Conservation (phyloP, 78 protist genomes). For the Dictyostelium firmibasis region DNA sequence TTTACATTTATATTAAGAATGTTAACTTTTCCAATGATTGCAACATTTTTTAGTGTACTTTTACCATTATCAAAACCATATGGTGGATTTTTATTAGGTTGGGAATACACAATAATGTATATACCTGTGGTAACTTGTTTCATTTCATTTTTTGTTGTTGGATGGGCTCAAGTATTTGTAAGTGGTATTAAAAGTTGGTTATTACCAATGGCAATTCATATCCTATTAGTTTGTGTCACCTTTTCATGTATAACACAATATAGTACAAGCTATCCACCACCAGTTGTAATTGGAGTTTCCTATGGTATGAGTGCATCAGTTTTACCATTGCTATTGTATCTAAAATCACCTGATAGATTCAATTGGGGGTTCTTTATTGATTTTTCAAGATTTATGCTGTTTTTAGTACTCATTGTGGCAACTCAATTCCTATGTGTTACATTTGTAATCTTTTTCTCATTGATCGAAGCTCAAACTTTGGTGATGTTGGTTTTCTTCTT, state of each 20-base stretch:
- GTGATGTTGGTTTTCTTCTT: conserved; percentile 7
- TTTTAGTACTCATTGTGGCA: background rate
- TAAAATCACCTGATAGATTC: conserved; percentile 20
- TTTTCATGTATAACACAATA: conserved; percentile 36
- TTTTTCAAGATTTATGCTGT: background rate
- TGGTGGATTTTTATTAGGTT: conserved; percentile 28
- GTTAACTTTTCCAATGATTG: conserved; percentile 25
- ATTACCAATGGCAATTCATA: conserved; percentile 4
- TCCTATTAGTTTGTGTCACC: background rate
- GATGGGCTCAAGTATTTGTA: conserved; percentile 28
- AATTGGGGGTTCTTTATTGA: background rate
- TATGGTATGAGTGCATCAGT: background rate
- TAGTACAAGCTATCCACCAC: background rate
- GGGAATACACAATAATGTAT: conserved; percentile 31
- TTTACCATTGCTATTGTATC: background rate
- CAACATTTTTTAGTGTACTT: background rate
- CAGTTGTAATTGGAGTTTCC: background rate
- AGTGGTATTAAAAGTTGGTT: background rate
- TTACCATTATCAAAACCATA: conserved; percentile 9
- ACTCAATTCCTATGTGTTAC: background rate
- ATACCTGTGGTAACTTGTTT: conserved; percentile 29
- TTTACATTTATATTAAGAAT: background rate
- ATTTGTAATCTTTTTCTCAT: conserved; percentile 14
- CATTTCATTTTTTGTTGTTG: conserved; percentile 7
- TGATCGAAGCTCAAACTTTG: background rate